These are phyloP conservation scores for Nicotiana noctiflora DNA, from an alignment of 257 asterid genomes.

Conservation along the genomic window DNA sequence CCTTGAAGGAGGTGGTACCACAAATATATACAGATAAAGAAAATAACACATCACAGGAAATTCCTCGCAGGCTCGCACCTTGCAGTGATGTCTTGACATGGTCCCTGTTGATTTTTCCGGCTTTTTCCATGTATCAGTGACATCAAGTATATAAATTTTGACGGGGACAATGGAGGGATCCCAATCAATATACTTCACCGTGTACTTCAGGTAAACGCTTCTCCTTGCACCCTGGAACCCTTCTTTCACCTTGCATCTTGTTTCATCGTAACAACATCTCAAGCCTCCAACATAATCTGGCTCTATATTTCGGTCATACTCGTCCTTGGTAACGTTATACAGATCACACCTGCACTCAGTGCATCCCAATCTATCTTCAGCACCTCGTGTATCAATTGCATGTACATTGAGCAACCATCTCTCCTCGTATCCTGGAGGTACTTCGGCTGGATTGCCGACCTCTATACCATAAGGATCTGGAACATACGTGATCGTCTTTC, in stretches of 20 bases:
- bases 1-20: not conserved
- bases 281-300: constrained; percentile 28
- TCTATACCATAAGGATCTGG: constrained; percentile 41
- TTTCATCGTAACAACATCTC: constrained; percentile 28
- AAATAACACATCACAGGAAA: not conserved
- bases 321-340: constrained; percentile 21
- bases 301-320: constrained; percentile 8
- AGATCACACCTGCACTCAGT: constrained; percentile 37
- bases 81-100: constrained; percentile 23
- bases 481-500: constrained; percentile 17
- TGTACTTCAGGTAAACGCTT: constrained; percentile 28
- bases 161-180: constrained; percentile 31
- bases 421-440: constrained; percentile 26
- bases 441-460: constrained; percentile 23
- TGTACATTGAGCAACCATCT: constrained; percentile 31
- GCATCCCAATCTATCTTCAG: constrained; percentile 26
- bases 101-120: constrained; percentile 8
- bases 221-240: constrained; percentile 13
- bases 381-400: constrained; percentile 37
- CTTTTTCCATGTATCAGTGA: constrained; percentile 36
- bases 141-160: constrained; percentile 34
- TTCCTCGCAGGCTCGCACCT: constrained; percentile 12
- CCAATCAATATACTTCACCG: constrained; percentile 39
- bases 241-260: constrained; percentile 20
- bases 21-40: not conserved